A percentile compares a stretch with the other conserved stretches of the same genome.
These are phyloP conservation scores for Wallacemonas rigidus DNA, from an alignment of 208 protist genomes.

Conservation along the genomic window DNA sequence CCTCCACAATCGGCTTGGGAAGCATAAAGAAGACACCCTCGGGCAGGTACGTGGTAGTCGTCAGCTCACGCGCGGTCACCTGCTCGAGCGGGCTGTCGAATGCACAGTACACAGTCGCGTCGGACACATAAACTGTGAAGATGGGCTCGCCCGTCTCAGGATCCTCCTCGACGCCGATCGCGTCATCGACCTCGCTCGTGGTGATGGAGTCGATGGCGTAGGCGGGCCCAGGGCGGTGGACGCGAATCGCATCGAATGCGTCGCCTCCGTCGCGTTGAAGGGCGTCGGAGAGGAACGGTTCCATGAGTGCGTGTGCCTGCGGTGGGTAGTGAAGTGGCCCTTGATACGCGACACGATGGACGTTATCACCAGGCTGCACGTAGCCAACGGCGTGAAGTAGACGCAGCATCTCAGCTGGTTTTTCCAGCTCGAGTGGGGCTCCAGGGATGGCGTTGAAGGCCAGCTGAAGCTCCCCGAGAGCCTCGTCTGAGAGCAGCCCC, in stretches of 20 bases:
- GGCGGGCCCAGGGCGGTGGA: slow-evolving; percentile 39
- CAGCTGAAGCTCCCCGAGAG: slow-evolving; percentile 49
- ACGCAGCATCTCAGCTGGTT: slow-evolving; percentile 56
- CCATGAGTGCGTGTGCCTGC: slow-evolving; percentile 62
- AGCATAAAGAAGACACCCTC: slow-evolving; percentile 91
- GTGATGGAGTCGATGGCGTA: slow-evolving; percentile 90
- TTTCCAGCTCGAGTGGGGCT: slow-evolving; percentile 38
- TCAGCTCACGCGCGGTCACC: slow-evolving; percentile 76
- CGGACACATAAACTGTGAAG: slow-evolving; percentile 89
- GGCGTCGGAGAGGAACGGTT: slow-evolving; percentile 36
- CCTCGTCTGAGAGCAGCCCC: slow-evolving; percentile 57
- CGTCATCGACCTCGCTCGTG: slow-evolving; percentile 91
- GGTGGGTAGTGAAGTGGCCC: slow-evolving; percentile 72
- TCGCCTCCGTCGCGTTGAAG: slow-evolving; percentile 66
- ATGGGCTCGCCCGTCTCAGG: slow-evolving; percentile 49
- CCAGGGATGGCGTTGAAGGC: slow-evolving; percentile 56
- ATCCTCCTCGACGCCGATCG: slow-evolving; percentile 77
- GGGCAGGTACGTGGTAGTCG: slow-evolving; percentile 89
- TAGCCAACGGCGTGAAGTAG: slow-evolving; percentile 67
- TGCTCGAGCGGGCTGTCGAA: slow-evolving; percentile 80
- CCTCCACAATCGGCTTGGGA: slow-evolving; percentile 82
- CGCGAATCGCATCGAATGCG: slow-evolving; percentile 67
- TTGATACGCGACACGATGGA: slow-evolving; percentile 61
- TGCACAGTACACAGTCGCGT: slow-evolving; percentile 88
- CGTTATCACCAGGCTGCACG: slow-evolving; percentile 69